Percentiles rank a stretch among this genome's conserved stretches.
Evolutionary conservation across 106 monocot species (phyloP).

Genomic region (Dioscorea alata): DNA sequence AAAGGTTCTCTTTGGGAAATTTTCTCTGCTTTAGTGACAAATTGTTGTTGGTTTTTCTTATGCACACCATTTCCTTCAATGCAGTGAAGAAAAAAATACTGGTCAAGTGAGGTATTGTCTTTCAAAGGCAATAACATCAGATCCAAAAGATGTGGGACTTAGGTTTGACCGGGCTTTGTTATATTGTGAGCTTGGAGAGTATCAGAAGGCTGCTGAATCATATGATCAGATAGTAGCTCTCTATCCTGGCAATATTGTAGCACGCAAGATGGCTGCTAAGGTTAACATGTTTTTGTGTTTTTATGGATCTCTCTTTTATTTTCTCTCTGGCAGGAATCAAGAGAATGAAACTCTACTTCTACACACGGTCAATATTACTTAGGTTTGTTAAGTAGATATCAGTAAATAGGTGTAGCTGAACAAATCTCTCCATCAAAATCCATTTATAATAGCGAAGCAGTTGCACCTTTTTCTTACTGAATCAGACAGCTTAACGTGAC

Average conservation of each 20-base stretch:
- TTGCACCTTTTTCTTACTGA: no score
- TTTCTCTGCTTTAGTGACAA: no score
- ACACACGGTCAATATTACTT: no score
- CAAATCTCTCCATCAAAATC: no score
- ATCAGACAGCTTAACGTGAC: no score
- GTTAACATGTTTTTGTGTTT: conserved; percentile 19
- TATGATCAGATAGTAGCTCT: conserved; percentile 66
- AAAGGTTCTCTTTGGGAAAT: no score
- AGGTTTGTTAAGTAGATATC: no score
- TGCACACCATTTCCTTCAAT: not conserved
- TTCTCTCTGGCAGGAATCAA: no score
- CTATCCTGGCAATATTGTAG: conserved; percentile 49
- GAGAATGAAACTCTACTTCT: no score
- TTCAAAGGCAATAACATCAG: conserved; percentile 86
- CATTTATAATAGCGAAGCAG: no score
- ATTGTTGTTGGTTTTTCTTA: not conserved
- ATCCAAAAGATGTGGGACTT: conserved; percentile 73
- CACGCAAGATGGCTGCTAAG: conserved; percentile 79
- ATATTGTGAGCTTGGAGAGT: conserved; percentile 61
- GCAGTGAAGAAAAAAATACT: conserved; percentile 60
- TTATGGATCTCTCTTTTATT: not conserved
- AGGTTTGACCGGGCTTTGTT: conserved; percentile 58
- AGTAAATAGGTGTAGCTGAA: no score
- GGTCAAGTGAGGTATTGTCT: conserved; percentile 78
- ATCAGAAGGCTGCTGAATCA: conserved; percentile 68